Evolutionary conservation across 2,329 filamentous ascomycete genomes (phyloP).

Genomic region (Xylaria hypoxylon): DNA sequence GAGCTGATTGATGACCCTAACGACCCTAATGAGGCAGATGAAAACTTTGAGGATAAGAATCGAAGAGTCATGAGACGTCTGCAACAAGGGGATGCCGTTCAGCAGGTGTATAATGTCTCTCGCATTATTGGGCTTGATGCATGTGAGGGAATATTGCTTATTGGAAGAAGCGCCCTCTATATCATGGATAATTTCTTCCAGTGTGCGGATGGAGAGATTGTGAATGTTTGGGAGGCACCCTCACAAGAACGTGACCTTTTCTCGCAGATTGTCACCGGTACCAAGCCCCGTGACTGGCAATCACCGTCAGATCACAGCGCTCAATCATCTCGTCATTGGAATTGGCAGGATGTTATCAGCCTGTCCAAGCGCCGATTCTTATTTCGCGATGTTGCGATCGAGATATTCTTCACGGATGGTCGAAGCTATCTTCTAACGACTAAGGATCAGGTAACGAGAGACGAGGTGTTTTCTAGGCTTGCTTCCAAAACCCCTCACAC

Average conservation of each 20-base stretch:
- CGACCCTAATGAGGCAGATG: slow-evolving; percentile 77
- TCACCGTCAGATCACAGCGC: slow-evolving; percentile 70
- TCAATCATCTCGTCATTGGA: slow-evolving; percentile 90
- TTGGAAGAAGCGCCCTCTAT: slow-evolving; percentile 92
- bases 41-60: slow-evolving; percentile 95
- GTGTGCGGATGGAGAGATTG: slow-evolving; percentile 92
- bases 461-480: slow-evolving; percentile 84
- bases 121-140: slow-evolving; percentile 94
- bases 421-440: slow-evolving; percentile 93
- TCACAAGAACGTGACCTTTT: slow-evolving; percentile 94
- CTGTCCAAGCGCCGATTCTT: slow-evolving; percentile 95
- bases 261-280: slow-evolving; percentile 89
- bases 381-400: slow-evolving; percentile 95
- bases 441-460: slow-evolving; percentile 76
- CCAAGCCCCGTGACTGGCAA: slow-evolving; percentile 70
- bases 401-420: slow-evolving; percentile 97
- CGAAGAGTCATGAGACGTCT: slow-evolving; percentile 96
- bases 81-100: slow-evolving; percentile 89
- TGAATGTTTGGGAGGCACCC: slow-evolving; percentile 95
- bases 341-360: slow-evolving; percentile 93
- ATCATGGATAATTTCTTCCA: slow-evolving; percentile 98
- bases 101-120: slow-evolving; percentile 95
- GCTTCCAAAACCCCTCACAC: slow-evolving; percentile 84
- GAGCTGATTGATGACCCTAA: slow-evolving; percentile 95
- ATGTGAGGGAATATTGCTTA: slow-evolving; percentile 90